phyloP scores from a whole-genome alignment of 495 filamentous ascomycete species.

The Durotheca rogersii region DNA sequence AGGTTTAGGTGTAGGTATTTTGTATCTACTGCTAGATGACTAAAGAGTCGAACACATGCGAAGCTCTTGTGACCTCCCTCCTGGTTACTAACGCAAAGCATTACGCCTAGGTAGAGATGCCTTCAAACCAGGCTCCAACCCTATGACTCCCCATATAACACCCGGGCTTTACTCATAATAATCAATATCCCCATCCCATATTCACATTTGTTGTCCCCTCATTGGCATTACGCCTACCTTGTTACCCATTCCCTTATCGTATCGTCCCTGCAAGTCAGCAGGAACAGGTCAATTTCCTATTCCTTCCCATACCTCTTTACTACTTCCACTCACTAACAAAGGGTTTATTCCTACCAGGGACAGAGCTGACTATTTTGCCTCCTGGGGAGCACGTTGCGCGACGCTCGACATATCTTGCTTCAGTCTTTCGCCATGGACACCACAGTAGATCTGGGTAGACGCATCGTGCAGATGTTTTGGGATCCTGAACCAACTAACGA shows the following conservation, averaged over 20 bases:
- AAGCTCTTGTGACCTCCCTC: too few relatives aligned
- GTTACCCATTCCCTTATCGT: neutral
- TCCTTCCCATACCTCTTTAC: neutral
- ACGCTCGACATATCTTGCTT: neutral
- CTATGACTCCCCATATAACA: too few relatives aligned
- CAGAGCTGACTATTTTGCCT: constrained; percentile 4
- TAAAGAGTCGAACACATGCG: too few relatives aligned
- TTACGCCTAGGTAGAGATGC: too few relatives aligned
- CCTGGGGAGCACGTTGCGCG: neutral
- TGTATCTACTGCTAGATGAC: too few relatives aligned
- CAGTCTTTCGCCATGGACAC: constrained; percentile 40
- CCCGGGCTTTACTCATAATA: too few relatives aligned
- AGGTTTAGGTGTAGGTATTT: too few relatives aligned
- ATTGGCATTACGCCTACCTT: neutral
- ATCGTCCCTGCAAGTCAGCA: neutral
- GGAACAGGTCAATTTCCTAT: neutral
- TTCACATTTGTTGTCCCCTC: too few relatives aligned
- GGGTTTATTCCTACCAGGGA: neutral
- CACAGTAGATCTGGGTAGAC: constrained; percentile 56
- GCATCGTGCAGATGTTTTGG: constrained; percentile 91
- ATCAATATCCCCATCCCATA: too few relatives aligned
- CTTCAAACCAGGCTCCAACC: too few relatives aligned
- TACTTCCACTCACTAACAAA: neutral
- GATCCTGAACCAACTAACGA: constrained; percentile 91
- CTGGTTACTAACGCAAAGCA: too few relatives aligned